Conservation (phyloP, 805 yeast species). For the Cyberlindnera suaveolens region DNA sequence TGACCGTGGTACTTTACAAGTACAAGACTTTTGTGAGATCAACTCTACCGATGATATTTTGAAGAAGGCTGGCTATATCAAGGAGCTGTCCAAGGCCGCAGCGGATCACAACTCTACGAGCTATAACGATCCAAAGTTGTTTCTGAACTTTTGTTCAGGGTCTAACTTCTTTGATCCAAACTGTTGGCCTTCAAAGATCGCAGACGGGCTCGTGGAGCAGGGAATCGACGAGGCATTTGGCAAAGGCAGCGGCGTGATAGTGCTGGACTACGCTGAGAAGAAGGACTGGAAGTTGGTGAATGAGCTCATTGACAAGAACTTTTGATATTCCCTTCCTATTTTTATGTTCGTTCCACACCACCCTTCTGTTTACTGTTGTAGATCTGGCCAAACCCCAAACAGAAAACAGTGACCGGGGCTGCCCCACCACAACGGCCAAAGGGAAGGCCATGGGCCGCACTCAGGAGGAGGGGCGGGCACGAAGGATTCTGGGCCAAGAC, state of each 20-base stretch:
- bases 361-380: not conserved
- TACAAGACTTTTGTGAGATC: conserved; percentile 73
- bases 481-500: too few relatives aligned
- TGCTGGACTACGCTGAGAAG: conserved; percentile 60
- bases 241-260: conserved; percentile 56
- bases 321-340: conserved; percentile 12
- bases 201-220: conserved; percentile 41
- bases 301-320: conserved; percentile 46
- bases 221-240: conserved; percentile 42
- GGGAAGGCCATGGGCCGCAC: too few relatives aligned
- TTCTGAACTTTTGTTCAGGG: conserved; percentile 68
- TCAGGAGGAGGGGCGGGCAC: too few relatives aligned
- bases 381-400: not conserved
- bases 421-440: not conserved
- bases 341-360: not conserved
- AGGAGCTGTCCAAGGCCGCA: conserved; percentile 49
- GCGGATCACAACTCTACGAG: conserved; percentile 39
- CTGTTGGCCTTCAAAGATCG: conserved; percentile 71
- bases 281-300: conserved; percentile 54
- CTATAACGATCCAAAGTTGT: conserved; percentile 46
- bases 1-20: conserved; percentile 54
- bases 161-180: conserved; percentile 62
- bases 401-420: not conserved
- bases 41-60: conserved; percentile 43
- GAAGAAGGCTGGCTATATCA: conserved; percentile 52